These are phyloP conservation scores for Gymnopus androsaceus DNA, from an alignment of 1,284 basidiomycete species.

Conservation along the genomic window DNA sequence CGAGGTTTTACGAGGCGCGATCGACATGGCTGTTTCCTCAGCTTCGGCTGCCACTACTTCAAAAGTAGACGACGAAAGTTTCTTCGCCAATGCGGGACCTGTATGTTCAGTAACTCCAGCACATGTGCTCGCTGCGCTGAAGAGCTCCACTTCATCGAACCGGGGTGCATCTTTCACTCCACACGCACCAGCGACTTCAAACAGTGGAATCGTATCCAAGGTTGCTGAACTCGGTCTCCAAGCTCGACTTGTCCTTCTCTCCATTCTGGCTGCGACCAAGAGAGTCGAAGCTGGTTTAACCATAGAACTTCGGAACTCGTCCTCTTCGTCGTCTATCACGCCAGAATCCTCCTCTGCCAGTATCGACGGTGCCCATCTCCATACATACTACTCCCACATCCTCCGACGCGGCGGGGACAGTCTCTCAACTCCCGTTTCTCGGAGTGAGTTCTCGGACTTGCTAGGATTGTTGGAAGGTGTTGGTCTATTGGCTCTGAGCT, in stretches of 20 bases:
- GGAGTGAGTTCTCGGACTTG: constrained; percentile 75
- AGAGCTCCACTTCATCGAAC: constrained; percentile 55
- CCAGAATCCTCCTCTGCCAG: constrained; percentile 43
- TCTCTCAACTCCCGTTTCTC: constrained; percentile 64
- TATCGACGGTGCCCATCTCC: constrained; percentile 60
- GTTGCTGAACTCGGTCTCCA: constrained; percentile 70
- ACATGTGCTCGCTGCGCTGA: constrained; percentile 68
- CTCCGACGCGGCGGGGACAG: constrained; percentile 57
- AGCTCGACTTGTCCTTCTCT: constrained; percentile 65
- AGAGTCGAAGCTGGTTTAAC: constrained; percentile 61
- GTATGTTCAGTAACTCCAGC: constrained; percentile 55
- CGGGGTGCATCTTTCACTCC: constrained; percentile 31
- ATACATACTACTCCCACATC: constrained; percentile 62
- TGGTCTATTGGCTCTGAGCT: constrained; percentile 54
- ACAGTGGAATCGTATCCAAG: constrained; percentile 65
- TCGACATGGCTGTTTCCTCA: constrained; percentile 58
- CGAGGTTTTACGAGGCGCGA: constrained; percentile 75
- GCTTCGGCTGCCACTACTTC: constrained; percentile 21
- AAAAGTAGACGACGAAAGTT: constrained; percentile 11
- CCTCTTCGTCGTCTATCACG: constrained; percentile 52
- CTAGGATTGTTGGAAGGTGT: constrained; percentile 70
- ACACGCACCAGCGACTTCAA: constrained; percentile 40
- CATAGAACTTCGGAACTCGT: constrained; percentile 39
- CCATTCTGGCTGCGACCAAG: constrained; percentile 62
- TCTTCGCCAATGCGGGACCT: constrained; percentile 43